phyloP scores from a whole-genome alignment of 371 early-diverging fungal genomes.

The Choanephora cucurbitarum region DNA sequence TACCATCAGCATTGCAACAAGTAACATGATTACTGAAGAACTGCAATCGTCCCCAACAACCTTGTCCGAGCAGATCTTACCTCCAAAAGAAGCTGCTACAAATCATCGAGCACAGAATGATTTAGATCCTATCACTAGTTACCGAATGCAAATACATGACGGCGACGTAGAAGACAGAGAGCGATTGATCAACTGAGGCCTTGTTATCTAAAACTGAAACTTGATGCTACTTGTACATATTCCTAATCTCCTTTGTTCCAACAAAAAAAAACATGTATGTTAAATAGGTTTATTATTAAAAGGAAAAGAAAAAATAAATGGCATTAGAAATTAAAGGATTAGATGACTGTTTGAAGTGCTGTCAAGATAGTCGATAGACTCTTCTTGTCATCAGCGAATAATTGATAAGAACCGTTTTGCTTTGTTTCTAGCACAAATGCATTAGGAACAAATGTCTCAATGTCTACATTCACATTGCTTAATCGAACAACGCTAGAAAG shows the following conservation, averaged over 20 bases:
- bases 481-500: slow-evolving; percentile 38
- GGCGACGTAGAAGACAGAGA: slow-evolving; percentile 24
- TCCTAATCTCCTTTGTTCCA: neutral
- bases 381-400: slow-evolving; percentile 40
- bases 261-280: slow-evolving; percentile 6
- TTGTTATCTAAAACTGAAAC: neutral
- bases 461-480: slow-evolving; percentile 33
- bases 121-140: slow-evolving; percentile 24
- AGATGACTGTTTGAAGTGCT: slow-evolving; percentile 43
- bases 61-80: neutral
- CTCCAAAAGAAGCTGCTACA: slow-evolving; percentile 1
- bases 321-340: slow-evolving; percentile 1
- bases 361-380: slow-evolving; percentile 25
- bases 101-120: slow-evolving; percentile 34
- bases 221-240: neutral
- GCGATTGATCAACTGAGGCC: slow-evolving; percentile 8
- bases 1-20: slow-evolving; percentile 1
- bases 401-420: slow-evolving; percentile 36
- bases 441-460: slow-evolving; percentile 46
- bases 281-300: neutral
- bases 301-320: no score
- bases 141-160: slow-evolving; percentile 18
- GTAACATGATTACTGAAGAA: neutral
- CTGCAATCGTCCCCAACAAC: neutral
- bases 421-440: slow-evolving; percentile 45